Evolutionary conservation across 768 basidiomycete genomes (phyloP).

Genomic region (Suillus paluster): DNA sequence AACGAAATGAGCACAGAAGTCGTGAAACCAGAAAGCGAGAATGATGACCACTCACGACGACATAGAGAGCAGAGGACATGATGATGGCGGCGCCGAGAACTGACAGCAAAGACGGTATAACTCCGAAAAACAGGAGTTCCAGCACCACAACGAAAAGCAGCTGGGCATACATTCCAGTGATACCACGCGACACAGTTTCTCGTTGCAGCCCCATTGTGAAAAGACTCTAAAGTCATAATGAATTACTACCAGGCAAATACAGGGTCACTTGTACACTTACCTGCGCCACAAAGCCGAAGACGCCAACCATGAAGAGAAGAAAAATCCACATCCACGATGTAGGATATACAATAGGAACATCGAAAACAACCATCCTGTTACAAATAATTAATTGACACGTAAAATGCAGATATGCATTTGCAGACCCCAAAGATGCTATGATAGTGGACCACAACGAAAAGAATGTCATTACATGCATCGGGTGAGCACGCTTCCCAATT

Average conservation of each 20-base stretch:
- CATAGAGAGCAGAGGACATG: constrained; percentile 62
- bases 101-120: constrained; percentile 59
- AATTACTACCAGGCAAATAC: not conserved
- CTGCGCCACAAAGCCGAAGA: constrained; percentile 20
- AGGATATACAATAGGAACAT: constrained; percentile 19
- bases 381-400: not conserved
- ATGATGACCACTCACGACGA: constrained; percentile 53
- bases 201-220: constrained; percentile 66
- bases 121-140: constrained; percentile 68
- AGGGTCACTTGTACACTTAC: constrained; percentile 7
- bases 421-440: constrained; percentile 10
- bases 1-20: not conserved
- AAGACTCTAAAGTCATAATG: constrained; percentile 41
- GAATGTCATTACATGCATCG: constrained; percentile 71
- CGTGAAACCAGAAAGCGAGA: not conserved
- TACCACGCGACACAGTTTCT: constrained; percentile 65
- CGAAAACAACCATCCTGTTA: constrained; percentile 17
- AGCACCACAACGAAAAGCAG: constrained; percentile 69
- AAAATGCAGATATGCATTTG: not conserved
- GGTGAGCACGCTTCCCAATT: constrained; percentile 77
- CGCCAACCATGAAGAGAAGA: constrained; percentile 19
- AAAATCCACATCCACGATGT: constrained; percentile 21
- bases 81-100: constrained; percentile 69
- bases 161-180: constrained; percentile 64
- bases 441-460: constrained; percentile 63